These are phyloP conservation scores for Alloteropsis semialata DNA, from an alignment of 176 grass and related monocot species.

Conservation along the genomic window DNA sequence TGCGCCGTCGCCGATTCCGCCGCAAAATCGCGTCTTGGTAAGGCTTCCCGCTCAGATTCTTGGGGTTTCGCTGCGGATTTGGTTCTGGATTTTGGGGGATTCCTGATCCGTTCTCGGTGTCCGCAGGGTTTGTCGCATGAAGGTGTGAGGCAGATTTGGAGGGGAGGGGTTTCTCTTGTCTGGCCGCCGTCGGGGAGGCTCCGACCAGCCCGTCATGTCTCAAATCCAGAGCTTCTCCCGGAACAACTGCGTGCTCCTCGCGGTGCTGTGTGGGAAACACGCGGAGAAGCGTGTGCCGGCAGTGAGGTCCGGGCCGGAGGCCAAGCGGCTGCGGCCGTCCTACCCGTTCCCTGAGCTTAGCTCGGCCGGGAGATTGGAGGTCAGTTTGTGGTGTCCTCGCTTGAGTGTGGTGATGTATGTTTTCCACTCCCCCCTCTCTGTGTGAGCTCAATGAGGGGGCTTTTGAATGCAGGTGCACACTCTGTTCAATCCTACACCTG, in stretches of 20 bases:
- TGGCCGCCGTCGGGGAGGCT: neutral
- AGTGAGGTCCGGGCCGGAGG: slow-evolving; percentile 28
- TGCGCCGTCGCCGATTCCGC: slow-evolving; percentile 6
- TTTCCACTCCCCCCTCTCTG: neutral
- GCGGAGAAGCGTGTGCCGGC: slow-evolving; percentile 27
- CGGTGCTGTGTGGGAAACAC: slow-evolving; percentile 80
- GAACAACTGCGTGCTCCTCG: slow-evolving; percentile 78
- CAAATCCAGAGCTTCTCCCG: slow-evolving; percentile 74
- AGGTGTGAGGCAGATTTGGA: slow-evolving; percentile 15
- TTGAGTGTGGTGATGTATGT: neutral
- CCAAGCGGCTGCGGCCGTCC: slow-evolving; percentile 38
- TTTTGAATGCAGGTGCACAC: slow-evolving; percentile 71
- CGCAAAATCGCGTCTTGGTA: slow-evolving; percentile 37
- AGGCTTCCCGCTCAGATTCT: slow-evolving; percentile 23
- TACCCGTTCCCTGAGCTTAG: slow-evolving; percentile 80
- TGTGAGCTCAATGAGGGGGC: neutral
- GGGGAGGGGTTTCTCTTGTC: neutral
- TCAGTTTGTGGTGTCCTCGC: slow-evolving; percentile 15
- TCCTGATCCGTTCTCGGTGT: slow-evolving; percentile 23
- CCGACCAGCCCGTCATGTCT: slow-evolving; percentile 48
- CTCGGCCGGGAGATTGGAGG: slow-evolving; percentile 80
- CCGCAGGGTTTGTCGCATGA: slow-evolving; percentile 33
- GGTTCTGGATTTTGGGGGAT: slow-evolving; percentile 31
- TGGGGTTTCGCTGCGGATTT: slow-evolving; percentile 12
- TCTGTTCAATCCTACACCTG: slow-evolving; percentile 75